Evolutionary conservation across 192 early-diverging fungal species (phyloP).

Genomic region (Phlyctochytrium arcticum): DNA sequence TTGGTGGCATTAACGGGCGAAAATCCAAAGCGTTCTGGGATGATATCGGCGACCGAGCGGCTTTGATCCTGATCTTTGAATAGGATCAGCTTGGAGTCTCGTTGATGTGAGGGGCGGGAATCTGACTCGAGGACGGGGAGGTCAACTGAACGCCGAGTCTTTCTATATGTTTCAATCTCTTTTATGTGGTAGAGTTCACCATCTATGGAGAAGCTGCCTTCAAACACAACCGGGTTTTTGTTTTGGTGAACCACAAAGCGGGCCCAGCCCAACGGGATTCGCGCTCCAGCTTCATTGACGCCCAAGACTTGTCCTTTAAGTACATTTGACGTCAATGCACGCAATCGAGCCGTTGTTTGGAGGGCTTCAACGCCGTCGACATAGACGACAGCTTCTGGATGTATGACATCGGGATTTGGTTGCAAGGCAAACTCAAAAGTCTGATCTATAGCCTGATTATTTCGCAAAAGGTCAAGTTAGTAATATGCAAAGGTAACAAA

Average conservation of each 20-base stretch:
- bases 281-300: background rate
- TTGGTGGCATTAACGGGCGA: background rate
- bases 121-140: slow-evolving; percentile 24
- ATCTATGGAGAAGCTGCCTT: slow-evolving; percentile 20
- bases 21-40: background rate
- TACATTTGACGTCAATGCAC: background rate
- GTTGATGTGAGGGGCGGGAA: slow-evolving; percentile 17
- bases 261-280: slow-evolving; percentile 17
- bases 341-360: background rate
- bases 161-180: slow-evolving; percentile 26
- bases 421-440: slow-evolving; percentile 16
- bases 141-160: slow-evolving; percentile 28
- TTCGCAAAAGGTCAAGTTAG: background rate
- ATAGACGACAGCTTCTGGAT: slow-evolving; percentile 21
- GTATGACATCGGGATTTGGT: slow-evolving; percentile 20
- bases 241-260: slow-evolving; percentile 11
- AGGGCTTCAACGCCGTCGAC: background rate
- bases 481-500: too few relatives aligned
- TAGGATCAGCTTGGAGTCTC: slow-evolving; percentile 26
- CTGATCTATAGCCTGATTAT: slow-evolving; percentile 25
- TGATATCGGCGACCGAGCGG: background rate
- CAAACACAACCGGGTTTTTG: slow-evolving; percentile 8
- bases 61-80: slow-evolving; percentile 21
- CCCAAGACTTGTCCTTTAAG: slow-evolving; percentile 23
- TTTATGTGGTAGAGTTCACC: slow-evolving; percentile 31